Evolutionary conservation across 208 protist genomes (phyloP).

Genomic region (Wallacemonas sp.): DNA sequence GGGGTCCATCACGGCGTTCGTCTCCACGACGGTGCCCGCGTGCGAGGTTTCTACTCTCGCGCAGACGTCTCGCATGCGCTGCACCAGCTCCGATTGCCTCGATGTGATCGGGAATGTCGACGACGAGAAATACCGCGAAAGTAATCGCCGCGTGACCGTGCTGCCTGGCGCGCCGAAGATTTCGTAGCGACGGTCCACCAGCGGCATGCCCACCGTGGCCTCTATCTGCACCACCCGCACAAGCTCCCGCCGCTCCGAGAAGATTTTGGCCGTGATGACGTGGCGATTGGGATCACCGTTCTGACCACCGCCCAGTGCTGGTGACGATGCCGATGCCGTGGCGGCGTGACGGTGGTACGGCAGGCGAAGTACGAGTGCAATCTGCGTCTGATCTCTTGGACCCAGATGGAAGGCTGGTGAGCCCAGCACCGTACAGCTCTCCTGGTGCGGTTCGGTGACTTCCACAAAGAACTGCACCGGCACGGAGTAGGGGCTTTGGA

Average conservation of each 20-base stretch:
- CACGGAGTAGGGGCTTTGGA: constrained; percentile 63
- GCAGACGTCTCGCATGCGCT: constrained; percentile 73
- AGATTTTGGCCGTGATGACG: constrained; percentile 48
- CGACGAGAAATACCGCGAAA: constrained; percentile 64
- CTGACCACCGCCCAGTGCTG: background rate
- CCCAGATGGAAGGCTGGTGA: constrained; percentile 53
- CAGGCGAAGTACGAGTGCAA: constrained; percentile 60
- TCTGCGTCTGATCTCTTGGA: constrained; percentile 49
- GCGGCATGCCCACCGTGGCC: constrained; percentile 51
- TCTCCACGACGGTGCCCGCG: constrained; percentile 50
- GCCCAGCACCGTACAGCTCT: constrained; percentile 29
- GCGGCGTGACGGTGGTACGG: background rate
- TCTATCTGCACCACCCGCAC: constrained; percentile 58
- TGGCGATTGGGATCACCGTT: constrained; percentile 5
- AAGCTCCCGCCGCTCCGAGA: constrained; percentile 63
- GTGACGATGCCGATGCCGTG: background rate
- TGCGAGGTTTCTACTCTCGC: constrained; percentile 38
- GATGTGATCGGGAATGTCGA: constrained; percentile 47
- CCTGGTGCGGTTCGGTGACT: constrained; percentile 27
- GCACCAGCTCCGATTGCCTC: constrained; percentile 35
- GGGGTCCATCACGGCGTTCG: constrained; percentile 75
- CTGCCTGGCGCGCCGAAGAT: constrained; percentile 69
- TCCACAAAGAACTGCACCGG: constrained; percentile 76
- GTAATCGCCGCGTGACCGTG: constrained; percentile 52
- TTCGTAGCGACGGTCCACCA: constrained; percentile 86